These are phyloP conservation scores for Podospora appendiculata DNA, from an alignment of 495 filamentous ascomycete species.

Conservation along the genomic window DNA sequence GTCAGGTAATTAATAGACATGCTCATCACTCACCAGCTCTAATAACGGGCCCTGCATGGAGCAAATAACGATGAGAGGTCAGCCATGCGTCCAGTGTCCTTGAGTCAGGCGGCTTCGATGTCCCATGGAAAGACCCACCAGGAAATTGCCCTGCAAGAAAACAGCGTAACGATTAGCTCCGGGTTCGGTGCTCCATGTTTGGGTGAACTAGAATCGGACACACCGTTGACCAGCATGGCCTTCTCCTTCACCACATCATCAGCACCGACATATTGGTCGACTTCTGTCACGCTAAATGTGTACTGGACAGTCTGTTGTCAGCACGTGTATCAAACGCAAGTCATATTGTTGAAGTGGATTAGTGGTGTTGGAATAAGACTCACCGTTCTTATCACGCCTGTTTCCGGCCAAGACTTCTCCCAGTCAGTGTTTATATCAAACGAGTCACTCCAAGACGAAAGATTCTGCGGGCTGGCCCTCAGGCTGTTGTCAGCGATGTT, in stretches of 20 bases:
- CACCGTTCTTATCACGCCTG: no score
- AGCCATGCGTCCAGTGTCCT: not conserved
- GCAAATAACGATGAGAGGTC: not conserved
- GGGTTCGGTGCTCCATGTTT: not conserved
- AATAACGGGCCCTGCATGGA: slow-evolving; percentile 43
- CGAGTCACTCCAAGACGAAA: no score
- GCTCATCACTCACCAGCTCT: slow-evolving; percentile 17
- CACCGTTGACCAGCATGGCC: slow-evolving; percentile 36
- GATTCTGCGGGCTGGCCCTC: no score
- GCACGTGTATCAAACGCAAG: no score
- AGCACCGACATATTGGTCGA: slow-evolving; percentile 28
- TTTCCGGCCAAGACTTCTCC: no score
- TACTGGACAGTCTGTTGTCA: slow-evolving; percentile 15
- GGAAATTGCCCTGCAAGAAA: slow-evolving; percentile 13
- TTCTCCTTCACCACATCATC: slow-evolving; percentile 33
- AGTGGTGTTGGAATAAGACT: no score
- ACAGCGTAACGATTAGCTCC: not conserved
- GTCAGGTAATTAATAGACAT: not conserved
- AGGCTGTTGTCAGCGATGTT: no score
- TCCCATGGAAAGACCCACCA: slow-evolving; percentile 1
- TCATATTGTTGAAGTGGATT: no score
- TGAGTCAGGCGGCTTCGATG: no score
- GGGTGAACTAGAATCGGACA: not conserved
- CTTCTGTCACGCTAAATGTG: slow-evolving; percentile 25
- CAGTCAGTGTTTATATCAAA: no score